Evolutionary conservation across 2,329 filamentous ascomycete genomes (phyloP), one percentile per base, ranked within the genome.

Genomic region (Aspergillus pseudoviridinutans): DNA sequence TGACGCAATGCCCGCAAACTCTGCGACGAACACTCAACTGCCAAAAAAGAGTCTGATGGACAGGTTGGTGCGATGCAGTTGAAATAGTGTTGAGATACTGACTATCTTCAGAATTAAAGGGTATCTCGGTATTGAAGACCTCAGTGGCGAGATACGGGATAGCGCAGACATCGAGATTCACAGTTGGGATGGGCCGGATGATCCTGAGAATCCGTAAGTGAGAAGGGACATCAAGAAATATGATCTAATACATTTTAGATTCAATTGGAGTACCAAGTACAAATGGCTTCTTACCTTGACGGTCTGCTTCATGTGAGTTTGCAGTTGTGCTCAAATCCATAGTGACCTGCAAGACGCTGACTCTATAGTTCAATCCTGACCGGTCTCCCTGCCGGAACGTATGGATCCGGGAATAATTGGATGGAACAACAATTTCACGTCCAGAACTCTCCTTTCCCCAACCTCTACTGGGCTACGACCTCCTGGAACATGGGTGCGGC

Each of bases 401-500:
- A 46, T 24, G 42, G 42, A 10, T 46, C 42, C 4, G 42, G 42
- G 10, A 46, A 46, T 46, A 20, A 46, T 3, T 46, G 42, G 42
- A 46, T 46, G 42, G 42, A 20, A 10, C 5, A 24, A 12, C 8
- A 24, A 20, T 46, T 8, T 3, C 42, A 46, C 12, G 42, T 46
- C n/a, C 42, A 46, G 20, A 46, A 46, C n/a, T 46, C 42, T 10
- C 42, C 50, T 3, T 73, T 74, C 44, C 69, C 70, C 1, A 72
- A 73, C 35, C 57, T 71, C 6, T 59, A 61, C 38, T 74, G 71
- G 71, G 71, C 71, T 3, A 74, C 71, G 1, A 65, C 64, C 0
- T 71, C 69, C 3, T 74, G 71, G 70, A 73, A 74, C 57, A 72
- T 74, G 69, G 71, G 71, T 1, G 71, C 71, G n/a, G 71, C 71